phyloP scores from a whole-genome alignment of 768 basidiomycete species.

The Serendipita sp. region DNA sequence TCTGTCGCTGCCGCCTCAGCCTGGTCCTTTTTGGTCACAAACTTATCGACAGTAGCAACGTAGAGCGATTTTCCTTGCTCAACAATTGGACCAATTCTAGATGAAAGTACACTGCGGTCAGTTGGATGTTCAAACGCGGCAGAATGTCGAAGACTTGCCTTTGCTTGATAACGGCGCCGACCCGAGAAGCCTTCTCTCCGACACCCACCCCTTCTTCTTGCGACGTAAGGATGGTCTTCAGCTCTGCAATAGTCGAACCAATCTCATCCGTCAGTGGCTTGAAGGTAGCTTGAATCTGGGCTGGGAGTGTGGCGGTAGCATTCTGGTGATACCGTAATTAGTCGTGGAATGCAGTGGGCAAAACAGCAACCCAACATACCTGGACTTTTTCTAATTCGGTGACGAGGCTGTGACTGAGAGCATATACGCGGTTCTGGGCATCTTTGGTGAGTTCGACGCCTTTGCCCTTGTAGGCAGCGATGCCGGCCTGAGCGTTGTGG shows the following conservation, averaged over 20 bases:
- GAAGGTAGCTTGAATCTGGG: conserved; percentile 41
- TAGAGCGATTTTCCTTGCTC: conserved; percentile 3
- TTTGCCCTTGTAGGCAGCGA: conserved; percentile 16
- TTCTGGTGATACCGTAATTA: conserved; percentile 21
- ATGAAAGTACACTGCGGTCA: neutral
- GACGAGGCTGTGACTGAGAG: conserved; percentile 50
- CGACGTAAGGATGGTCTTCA: conserved; percentile 22
- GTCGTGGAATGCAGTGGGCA: neutral
- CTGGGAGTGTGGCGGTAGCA: conserved; percentile 35
- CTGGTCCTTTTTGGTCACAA: conserved; percentile 1
- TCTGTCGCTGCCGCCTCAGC: neutral
- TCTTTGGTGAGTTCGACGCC: conserved; percentile 9
- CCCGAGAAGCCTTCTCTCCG: conserved; percentile 36
- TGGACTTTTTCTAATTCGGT: conserved; percentile 46
- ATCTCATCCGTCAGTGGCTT: conserved; percentile 43
- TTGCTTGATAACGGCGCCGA: conserved; percentile 1
- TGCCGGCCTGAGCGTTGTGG: conserved; percentile 1
- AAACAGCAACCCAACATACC: conserved; percentile 13
- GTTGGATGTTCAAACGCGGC: neutral
- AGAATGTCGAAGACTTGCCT: neutral
- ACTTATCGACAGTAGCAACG: neutral
- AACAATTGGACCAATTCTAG: conserved; percentile 3
- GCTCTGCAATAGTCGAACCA: conserved; percentile 33
- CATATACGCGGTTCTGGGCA: conserved; percentile 40
- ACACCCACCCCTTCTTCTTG: conserved; percentile 35